Percentiles rank a stretch among this genome's conserved stretches.
These are phyloP conservation scores for Alternaria gansuensis DNA, from an alignment of 2,329 filamentous ascomycete genomes.

Conservation along the genomic window DNA sequence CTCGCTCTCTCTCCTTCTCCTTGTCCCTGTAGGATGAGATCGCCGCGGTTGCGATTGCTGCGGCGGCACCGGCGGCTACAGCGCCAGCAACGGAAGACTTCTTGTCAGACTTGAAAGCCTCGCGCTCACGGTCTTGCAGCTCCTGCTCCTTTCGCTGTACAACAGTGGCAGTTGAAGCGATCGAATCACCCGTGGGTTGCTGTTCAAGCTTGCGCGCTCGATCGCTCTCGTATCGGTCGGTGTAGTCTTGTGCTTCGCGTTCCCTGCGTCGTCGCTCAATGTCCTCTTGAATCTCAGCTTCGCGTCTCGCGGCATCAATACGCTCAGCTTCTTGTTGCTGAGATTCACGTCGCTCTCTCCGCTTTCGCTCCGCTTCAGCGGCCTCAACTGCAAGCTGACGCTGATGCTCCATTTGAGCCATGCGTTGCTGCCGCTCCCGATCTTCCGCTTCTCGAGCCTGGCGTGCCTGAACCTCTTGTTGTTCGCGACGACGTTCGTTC, in stretches of 20 bases:
- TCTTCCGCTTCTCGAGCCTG: constrained; percentile 43
- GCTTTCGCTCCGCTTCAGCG: constrained; percentile 38
- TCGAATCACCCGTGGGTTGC: constrained; percentile 42
- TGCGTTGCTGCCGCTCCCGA: constrained; percentile 43
- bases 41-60: constrained; percentile 44
- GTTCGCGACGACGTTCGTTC: constrained; percentile 41
- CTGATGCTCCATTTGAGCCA: constrained; percentile 40
- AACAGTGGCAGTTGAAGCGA: constrained; percentile 44
- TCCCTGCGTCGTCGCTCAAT: constrained; percentile 40
- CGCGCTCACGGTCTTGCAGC: constrained; percentile 46
- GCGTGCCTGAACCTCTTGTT: constrained; percentile 37
- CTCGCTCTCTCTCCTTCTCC: constrained; percentile 21
- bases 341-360: constrained; percentile 36
- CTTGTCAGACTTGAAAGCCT: constrained; percentile 50
- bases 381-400: constrained; percentile 33
- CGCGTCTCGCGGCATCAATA: constrained; percentile 37
- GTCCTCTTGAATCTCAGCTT: constrained; percentile 43
- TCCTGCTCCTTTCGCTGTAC: constrained; percentile 49
- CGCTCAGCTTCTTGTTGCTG: constrained; percentile 43
- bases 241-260: constrained; percentile 35
- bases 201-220: constrained; percentile 38
- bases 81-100: constrained; percentile 51
- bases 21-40: constrained; percentile 43
- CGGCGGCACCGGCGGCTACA: constrained; percentile 46
- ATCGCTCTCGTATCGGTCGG: constrained; percentile 37